Base-by-base conservation (phyloP, 768 basidiomycete genomes). In the Kwoniella sp. region DNA sequence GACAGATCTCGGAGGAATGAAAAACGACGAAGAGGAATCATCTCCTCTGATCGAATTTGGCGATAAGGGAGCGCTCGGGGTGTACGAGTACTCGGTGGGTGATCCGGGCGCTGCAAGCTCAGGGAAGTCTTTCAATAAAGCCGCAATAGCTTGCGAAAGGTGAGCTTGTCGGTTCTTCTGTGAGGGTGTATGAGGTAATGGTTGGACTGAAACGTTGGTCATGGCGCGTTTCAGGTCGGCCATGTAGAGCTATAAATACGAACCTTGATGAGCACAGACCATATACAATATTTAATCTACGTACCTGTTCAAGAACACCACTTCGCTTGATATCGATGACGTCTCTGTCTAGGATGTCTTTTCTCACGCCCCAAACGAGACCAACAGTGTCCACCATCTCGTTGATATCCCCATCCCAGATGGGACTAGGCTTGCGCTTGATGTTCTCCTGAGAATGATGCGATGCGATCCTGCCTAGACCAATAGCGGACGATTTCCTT, bases 191-290 rank as follows among this genome's bases (percentile, higher is more conserved):
- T 57, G 63, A n/a, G 63, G 64, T 30, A 46, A 49, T 26, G 36
- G 57, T 15, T 55, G 66, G 47, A 49, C 50, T 8, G 66, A 67
- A 29, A 76, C 54, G 26, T 55, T 48, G 10, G 71, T 49, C 44
- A 78, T 54, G 12, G 67, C 66, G 30, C 64, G 58, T 60, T 78
- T 75, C 4, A 78, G 51, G 53, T 79, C 77, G 29, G 64, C 51
- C 37, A 77, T 53, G 65, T 79, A 77, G 25, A 68, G 61, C 74
- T 72, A 36, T 9, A 25, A 17, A 33, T 33, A 6, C 13, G 17
- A 19, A 44, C 4, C 7, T 44, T 15, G 17, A 19, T 58, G 25
- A 64, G 59, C 66, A 63, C 49, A 55, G 9, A 40, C 29, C 15
- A 29, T 24, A 29, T 27, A 17, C 12, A 7, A 52, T 13, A 52